These are phyloP conservation scores for Nemania sp. DNA, from an alignment of 2,329 filamentous ascomycete species.

Conservation along the genomic window DNA sequence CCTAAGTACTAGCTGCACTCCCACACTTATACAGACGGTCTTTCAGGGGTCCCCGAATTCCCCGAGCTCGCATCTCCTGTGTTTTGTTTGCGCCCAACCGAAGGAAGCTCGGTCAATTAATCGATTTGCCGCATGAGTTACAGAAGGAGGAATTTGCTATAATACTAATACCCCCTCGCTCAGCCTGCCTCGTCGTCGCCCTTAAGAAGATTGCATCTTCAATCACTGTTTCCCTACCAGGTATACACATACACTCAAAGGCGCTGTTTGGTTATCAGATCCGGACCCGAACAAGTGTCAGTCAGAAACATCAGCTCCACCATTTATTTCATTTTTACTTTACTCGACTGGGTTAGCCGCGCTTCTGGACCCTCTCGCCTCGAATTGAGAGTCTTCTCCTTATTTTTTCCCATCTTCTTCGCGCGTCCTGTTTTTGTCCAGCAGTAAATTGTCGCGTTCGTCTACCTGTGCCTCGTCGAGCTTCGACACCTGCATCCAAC, in stretches of 20 bases:
- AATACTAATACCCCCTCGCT: not conserved
- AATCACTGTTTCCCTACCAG: not conserved
- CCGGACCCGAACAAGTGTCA: not conserved
- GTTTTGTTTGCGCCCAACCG: not conserved
- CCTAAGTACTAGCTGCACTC: not conserved
- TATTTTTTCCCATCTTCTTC: too few species aligned
- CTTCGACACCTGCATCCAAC: slow-evolving; percentile 37
- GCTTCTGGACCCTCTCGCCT: too few species aligned
- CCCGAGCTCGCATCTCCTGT: too few species aligned
- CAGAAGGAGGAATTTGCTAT: not conserved
- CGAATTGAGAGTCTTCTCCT: too few species aligned
- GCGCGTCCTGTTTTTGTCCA: not conserved
- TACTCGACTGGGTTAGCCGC: too few species aligned
- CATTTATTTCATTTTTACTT: too few species aligned
- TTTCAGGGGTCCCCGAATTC: slow-evolving; percentile 29
- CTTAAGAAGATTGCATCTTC: not conserved
- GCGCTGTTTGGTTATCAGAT: slow-evolving; percentile 14
- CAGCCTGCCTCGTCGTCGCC: not conserved
- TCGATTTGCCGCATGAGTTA: not conserved
- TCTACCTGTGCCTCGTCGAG: slow-evolving; percentile 1
- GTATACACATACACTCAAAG: too few species aligned
- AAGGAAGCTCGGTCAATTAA: slow-evolving; percentile 2
- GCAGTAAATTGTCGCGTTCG: not conserved
- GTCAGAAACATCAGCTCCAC: not conserved
- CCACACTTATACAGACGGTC: slow-evolving; percentile 24